Percentiles rank a stretch among this genome's conserved stretches.
Evolutionary conservation across 768 basidiomycete species (phyloP).

Genomic region (Macrolepiota dolichaula): DNA sequence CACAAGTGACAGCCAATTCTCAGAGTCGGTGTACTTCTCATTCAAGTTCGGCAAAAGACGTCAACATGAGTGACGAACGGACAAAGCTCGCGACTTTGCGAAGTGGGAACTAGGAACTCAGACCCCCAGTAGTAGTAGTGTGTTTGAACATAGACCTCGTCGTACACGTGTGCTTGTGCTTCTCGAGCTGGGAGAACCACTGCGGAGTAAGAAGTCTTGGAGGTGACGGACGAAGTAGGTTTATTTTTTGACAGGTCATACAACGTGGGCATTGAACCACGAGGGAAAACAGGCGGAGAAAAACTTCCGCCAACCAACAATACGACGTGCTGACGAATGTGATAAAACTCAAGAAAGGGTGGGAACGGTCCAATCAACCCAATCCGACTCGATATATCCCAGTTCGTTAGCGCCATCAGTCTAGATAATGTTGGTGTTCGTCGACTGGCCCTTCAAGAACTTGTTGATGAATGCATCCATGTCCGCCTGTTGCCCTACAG

Average conservation of each 20-base stretch:
- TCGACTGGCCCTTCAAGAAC: slow-evolving; percentile 46
- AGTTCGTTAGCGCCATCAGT: slow-evolving; percentile 41
- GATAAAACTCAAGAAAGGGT: slow-evolving; percentile 29
- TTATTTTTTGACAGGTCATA: background rate
- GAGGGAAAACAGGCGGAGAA: background rate
- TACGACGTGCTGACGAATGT: background rate
- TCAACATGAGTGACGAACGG: background rate
- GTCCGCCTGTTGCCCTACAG: slow-evolving; percentile 37
- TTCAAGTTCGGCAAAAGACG: slow-evolving; percentile 3
- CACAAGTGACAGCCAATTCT: background rate
- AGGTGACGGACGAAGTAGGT: background rate
- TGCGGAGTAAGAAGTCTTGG: background rate
- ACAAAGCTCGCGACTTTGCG: slow-evolving; percentile 8
- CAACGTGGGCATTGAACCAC: background rate
- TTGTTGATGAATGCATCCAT: slow-evolving; percentile 54
- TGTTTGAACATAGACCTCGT: background rate
- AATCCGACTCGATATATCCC: slow-evolving; percentile 36
- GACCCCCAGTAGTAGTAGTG: background rate
- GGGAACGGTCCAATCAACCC: slow-evolving; percentile 50
- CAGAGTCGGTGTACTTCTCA: background rate
- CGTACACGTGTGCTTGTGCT: background rate
- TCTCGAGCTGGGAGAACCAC: background rate
- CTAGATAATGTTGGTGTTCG: slow-evolving; percentile 43
- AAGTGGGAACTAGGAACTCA: background rate
- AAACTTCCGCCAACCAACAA: background rate